Conservation (phyloP, 108 stramenopile genomes). For the Pseudonitzschia multistriata region DNA sequence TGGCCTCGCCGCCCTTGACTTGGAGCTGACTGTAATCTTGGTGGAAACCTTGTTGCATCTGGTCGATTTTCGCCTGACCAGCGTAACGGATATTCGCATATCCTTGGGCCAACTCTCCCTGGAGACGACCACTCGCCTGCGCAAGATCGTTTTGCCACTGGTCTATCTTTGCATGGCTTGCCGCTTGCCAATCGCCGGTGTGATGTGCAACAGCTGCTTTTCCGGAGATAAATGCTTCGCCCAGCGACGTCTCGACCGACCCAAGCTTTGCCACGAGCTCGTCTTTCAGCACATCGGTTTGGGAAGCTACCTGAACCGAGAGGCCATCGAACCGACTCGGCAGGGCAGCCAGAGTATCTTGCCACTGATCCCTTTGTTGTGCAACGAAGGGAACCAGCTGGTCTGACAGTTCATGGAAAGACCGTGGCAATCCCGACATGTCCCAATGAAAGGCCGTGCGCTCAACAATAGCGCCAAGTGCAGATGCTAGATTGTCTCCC, state of each 20-base stretch:
- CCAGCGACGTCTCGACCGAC: background rate
- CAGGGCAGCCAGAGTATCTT: background rate
- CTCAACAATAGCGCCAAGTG: background rate
- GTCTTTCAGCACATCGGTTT: conserved; percentile 10
- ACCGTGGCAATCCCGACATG: conserved; percentile 4
- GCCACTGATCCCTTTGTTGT: background rate
- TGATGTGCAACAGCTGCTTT: background rate
- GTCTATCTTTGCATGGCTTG: background rate
- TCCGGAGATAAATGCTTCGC: background rate
- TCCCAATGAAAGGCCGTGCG: conserved; percentile 11
- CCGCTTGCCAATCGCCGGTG: background rate
- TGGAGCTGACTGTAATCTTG: background rate
- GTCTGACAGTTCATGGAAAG: background rate
- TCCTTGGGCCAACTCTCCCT: background rate
- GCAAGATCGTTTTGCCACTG: background rate
- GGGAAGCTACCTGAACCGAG: background rate
- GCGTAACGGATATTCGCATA: background rate
- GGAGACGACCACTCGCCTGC: background rate
- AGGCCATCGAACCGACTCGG: conserved; percentile 1
- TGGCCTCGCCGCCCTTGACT: background rate
- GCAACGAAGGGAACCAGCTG: conserved; percentile 2
- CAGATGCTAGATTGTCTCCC: background rate
- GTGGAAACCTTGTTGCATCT: background rate
- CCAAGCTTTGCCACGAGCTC: background rate
- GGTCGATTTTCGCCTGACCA: background rate